Base-by-base conservation (phyloP, 1,284 basidiomycete genomes). In the Microbotryum intermedium region DNA sequence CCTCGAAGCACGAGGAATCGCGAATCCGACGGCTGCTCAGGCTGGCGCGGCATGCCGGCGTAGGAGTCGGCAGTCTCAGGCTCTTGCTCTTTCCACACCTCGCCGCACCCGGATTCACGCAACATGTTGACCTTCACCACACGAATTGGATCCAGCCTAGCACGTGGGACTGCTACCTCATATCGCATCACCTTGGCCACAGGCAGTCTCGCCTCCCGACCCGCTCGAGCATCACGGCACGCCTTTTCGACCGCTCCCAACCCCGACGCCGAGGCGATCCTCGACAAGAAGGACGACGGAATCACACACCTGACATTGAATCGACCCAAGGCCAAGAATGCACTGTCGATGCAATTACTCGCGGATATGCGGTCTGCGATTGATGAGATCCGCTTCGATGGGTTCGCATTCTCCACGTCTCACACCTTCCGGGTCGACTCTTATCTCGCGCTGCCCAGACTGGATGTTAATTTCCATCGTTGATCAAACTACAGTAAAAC, bases 251-350 rank as follows among this genome's bases (percentile, higher is more conserved):
- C 47, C 59, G 55, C 58, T 46, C 54, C 45, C 52, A 60, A 20
- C 47, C 58, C 29, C 28, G 46, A 39, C 45, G 48, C 23, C 34
- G 44, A 26, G 50, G 42, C 43, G 34, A 54, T 18, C 53, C 51
- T 13, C 23, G 51, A 18, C 59, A 60, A 21, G 25, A 51, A 23
- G 26, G 30, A 51, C 50, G 21, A 23, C 30, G 76, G 76, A 21
- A 75, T 79, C 30, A 71, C 74, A 44, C 73, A 74, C 43, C 69
- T 80, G 23, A 75, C 74, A 42, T 80, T 95, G 66, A 90, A 94
- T 71, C 80, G 89, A 57, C 87, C 89, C 4, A 80, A 86, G 66
- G 84, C 84, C 65, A 91, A 86, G 80, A 97, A 97, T 77, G 90
- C 92, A 21, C 88, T 97, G 57, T 90, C 87, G 6, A 76, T 83